A percentile compares a stretch with the other conserved stretches of the same genome.
These are phyloP conservation scores for Venturiaceae sp. DNA, from an alignment of 2,329 filamentous ascomycete species.

Conservation along the genomic window DNA sequence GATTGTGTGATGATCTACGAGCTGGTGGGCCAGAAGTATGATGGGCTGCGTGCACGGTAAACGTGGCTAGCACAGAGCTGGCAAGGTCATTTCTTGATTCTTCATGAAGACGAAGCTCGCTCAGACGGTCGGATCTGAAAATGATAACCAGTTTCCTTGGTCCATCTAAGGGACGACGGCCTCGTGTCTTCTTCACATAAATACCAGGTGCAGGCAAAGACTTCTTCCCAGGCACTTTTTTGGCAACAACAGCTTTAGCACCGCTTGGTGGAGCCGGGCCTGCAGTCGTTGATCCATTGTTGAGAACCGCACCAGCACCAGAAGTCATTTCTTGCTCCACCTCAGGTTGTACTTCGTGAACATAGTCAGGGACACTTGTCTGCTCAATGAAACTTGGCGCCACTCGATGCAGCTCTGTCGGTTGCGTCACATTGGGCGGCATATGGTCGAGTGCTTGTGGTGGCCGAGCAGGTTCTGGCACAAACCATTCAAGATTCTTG, in stretches of 20 bases:
- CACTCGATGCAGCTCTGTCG: no score
- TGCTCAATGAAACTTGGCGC: no score
- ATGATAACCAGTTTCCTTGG: background rate
- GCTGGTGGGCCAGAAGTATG: background rate
- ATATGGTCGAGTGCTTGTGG: background rate
- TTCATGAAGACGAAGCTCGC: background rate
- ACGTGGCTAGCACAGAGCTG: no score
- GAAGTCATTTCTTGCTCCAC: no score
- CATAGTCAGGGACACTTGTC: no score
- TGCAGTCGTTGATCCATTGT: no score
- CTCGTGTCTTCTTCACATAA: background rate
- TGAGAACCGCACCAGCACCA: no score
- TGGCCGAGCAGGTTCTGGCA: background rate
- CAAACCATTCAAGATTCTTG: slow-evolving; percentile 25
- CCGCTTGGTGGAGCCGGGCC: no score
- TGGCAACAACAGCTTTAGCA: background rate
- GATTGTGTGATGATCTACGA: background rate
- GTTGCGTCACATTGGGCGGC: background rate
- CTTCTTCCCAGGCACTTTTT: background rate
- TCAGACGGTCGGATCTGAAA: background rate
- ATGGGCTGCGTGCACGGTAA: no score
- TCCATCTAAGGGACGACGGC: background rate
- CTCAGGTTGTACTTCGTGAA: no score
- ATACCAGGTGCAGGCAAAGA: background rate
- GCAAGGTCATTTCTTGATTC: no score